Evolutionary conservation across 306 rosid genomes (phyloP), one percentile per base, ranked within the genome.

Genomic region (Pyrus bretschneideri): DNA sequence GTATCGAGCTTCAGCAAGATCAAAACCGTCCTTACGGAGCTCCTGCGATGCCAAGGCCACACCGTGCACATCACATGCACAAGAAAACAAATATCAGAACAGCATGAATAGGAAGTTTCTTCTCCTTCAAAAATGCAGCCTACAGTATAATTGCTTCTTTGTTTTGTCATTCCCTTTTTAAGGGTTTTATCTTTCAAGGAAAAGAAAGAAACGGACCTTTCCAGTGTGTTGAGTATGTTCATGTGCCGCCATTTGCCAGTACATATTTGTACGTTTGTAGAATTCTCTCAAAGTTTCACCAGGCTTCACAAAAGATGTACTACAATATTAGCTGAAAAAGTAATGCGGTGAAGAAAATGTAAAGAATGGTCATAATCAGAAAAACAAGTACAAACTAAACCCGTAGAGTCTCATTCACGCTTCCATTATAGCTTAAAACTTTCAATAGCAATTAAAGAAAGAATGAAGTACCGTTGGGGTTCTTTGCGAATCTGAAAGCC

Each of bases 201-300:
- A 31, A 29, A 69, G 38, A 23, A 35, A 44, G 44, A 35, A 46
- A 33, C 85, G 38, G 51, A 92, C 97, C 86, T 95, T 95, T 80
- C 98, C 98, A 71, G 98, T 92, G 85, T 95, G 99, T 81, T 95
- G 99, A 61, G 97, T 95, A 77, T 95, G 97, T 71, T 95, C 99
- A 29, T 95, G 97, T 72, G 99, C 97, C n/a, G 99, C 99, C 99
- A 95, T 95, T 88, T 95, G 97, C 99, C 99, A 95, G 89, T 95
- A 95, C 83, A 95, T 14, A 86, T 90, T 90, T 71, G 99, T 95
- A 83, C 97, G 97, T 63, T 29, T 88, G 77, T 92, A 95, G 88
- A 95, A 95, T 79, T 95, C 97, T 85, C 86, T 87, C 86, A 95
- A 81, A 46, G 93, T 75, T 83, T 95, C 98, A 72, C 96, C 98